Percentiles rank a stretch among this genome's conserved stretches.
Conservation (phyloP, 495 filamentous ascomycete species). For the Barbatosphaeria neglecta region DNA sequence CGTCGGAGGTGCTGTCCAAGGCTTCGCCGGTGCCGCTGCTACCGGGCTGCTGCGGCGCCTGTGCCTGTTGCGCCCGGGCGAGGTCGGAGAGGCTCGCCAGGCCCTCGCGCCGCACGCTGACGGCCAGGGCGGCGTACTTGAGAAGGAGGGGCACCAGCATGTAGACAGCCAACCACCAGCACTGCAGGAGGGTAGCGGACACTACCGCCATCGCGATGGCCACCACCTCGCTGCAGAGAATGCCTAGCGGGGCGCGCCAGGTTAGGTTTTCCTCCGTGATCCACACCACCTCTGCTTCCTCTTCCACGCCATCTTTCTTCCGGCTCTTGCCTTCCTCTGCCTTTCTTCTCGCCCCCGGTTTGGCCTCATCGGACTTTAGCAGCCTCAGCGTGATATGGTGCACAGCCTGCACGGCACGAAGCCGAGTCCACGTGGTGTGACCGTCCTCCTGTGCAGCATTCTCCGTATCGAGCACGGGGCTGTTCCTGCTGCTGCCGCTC, state of each 20-base stretch:
- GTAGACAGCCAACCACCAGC: background rate
- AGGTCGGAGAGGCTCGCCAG: background rate
- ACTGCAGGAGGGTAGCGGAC: background rate
- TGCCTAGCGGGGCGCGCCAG: background rate
- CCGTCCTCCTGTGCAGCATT: background rate
- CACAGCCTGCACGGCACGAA: background rate
- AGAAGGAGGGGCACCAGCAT: background rate
- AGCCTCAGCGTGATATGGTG: background rate
- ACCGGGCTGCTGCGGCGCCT: too few relatives aligned
- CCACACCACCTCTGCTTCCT: background rate
- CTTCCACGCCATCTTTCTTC: background rate
- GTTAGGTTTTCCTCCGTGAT: background rate
- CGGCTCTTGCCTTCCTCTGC: background rate
- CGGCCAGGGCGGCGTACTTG: background rate
- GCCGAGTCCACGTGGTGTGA: background rate
- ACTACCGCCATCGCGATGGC: background rate
- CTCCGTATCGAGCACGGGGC: background rate
- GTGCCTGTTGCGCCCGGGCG: conserved; percentile 1
- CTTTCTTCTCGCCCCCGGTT: background rate
- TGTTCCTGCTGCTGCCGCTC: background rate
- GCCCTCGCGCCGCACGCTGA: background rate
- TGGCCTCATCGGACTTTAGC: background rate
- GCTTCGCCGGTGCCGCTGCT: too few relatives aligned
- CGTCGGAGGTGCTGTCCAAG: too few relatives aligned
- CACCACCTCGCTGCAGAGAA: background rate